These are phyloP conservation scores for Chimonanthus salicifolius DNA, from an alignment of 164 flowering plant species.

Conservation along the genomic window DNA sequence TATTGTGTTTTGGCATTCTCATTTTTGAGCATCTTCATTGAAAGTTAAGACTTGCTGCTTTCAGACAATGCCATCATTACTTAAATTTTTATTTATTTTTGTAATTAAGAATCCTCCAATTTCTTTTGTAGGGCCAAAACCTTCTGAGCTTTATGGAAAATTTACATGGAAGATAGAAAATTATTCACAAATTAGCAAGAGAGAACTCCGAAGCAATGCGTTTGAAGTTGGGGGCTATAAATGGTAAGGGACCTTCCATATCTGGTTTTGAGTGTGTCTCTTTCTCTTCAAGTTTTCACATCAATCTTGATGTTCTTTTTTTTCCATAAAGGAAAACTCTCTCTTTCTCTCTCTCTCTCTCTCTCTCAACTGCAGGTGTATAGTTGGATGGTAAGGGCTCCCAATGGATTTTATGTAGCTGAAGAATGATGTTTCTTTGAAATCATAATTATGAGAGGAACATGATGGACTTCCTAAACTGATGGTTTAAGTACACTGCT, in stretches of 20 bases:
- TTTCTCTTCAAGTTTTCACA: not conserved
- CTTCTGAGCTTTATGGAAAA: slow-evolving; percentile 70
- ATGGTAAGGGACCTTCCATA: slow-evolving; percentile 44
- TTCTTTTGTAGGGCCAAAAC: slow-evolving; percentile 55
- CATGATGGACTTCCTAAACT: too few relatives aligned
- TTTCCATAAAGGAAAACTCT: not conserved
- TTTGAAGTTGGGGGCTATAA: slow-evolving; percentile 90
- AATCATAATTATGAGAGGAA: too few relatives aligned
- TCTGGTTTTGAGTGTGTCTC: slow-evolving; percentile 1
- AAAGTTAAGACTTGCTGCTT: not conserved
- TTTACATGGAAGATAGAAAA: slow-evolving; percentile 88
- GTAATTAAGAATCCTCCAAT: not conserved
- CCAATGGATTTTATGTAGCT: not conserved
- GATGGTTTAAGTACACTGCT: too few relatives aligned
- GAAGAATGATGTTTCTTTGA: too few relatives aligned
- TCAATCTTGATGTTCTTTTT: not conserved
- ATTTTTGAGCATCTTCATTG: not conserved
- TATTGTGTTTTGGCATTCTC: not conserved
- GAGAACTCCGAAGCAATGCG: slow-evolving; percentile 75
- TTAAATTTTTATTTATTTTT: not conserved
- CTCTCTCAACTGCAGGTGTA: not conserved
- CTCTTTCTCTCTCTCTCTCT: not conserved
- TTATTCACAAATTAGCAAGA: slow-evolving; percentile 68
- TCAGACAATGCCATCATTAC: not conserved
- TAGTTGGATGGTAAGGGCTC: not conserved